A percentile compares a stretch with the other conserved stretches of the same genome.
phyloP scores from a whole-genome alignment of 805 yeast genomes.

The Metschnikowia matae region DNA sequence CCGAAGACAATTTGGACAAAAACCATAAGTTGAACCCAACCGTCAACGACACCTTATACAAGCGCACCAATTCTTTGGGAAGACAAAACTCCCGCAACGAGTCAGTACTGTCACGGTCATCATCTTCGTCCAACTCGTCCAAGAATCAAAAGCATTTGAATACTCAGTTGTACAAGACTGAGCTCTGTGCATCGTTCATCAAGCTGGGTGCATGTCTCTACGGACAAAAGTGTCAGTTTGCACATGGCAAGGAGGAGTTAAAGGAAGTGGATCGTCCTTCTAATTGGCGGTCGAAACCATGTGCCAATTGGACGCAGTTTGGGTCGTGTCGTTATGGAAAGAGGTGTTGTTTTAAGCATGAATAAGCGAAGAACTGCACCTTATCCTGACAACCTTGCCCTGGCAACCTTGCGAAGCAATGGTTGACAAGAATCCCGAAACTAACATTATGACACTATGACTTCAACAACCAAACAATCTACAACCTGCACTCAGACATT shows the following conservation, averaged over 20 bases:
- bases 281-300: slow-evolving; percentile 88
- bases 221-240: slow-evolving; percentile 90
- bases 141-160: slow-evolving; percentile 28
- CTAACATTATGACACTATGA: too few relatives aligned
- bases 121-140: slow-evolving; percentile 5
- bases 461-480: too few relatives aligned
- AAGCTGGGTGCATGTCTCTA: slow-evolving; percentile 73
- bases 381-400: too few relatives aligned
- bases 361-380: slow-evolving; percentile 19
- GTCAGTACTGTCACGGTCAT: slow-evolving; percentile 8
- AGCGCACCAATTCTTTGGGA: neutral
- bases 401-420: neutral
- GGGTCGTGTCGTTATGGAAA: slow-evolving; percentile 87
- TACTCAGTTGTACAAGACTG: slow-evolving; percentile 82
- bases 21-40: neutral
- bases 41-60: neutral
- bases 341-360: slow-evolving; percentile 90
- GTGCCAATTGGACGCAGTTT: slow-evolving; percentile 79
- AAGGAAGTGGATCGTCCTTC: slow-evolving; percentile 68
- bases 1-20: slow-evolving; percentile 35
- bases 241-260: slow-evolving; percentile 80
- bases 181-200: slow-evolving; percentile 75
- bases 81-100: slow-evolving; percentile 7
- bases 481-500: too few relatives aligned
- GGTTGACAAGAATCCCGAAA: too few relatives aligned